A percentile compares a stretch with the other conserved stretches of the same genome.
These are phyloP conservation scores for Cunninghamia lanceolata DNA, from an alignment of 75 land plant genomes.

Conservation along the genomic window DNA sequence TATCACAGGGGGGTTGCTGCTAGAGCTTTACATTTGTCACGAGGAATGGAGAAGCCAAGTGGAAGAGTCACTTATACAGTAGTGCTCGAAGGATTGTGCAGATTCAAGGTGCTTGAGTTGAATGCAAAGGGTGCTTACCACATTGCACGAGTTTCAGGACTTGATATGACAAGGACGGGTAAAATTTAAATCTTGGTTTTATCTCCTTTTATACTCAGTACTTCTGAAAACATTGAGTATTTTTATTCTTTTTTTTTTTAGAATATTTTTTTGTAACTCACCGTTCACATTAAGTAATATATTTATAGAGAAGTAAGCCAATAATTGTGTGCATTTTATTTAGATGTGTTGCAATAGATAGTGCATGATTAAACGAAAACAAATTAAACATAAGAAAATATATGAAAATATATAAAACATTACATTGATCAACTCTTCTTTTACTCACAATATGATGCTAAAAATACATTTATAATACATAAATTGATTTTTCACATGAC, in stretches of 20 bases:
- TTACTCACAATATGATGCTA: not conserved
- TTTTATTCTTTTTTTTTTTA: not conserved
- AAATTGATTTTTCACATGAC: not conserved
- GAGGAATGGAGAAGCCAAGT: conserved; percentile 94
- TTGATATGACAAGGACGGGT: conserved; percentile 85
- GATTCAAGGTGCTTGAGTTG: conserved; percentile 87
- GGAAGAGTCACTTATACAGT: conserved; percentile 96
- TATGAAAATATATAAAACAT: not conserved
- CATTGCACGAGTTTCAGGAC: conserved; percentile 69
- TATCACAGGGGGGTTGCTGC: conserved; percentile 88
- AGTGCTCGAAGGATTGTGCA: conserved; percentile 97
- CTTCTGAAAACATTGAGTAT: not conserved
- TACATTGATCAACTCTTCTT: not conserved
- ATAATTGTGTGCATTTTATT: not conserved
- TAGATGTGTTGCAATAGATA: not conserved
- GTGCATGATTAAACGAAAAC: not conserved
- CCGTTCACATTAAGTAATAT: not conserved
- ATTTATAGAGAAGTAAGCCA: not conserved
- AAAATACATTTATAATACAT: not conserved
- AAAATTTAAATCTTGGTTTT: not conserved
- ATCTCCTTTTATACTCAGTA: not conserved
- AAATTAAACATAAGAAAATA: not conserved
- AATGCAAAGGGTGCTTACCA: conserved; percentile 78
- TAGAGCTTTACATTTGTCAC: conserved; percentile 77
- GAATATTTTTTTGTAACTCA: not conserved